Evolutionary conservation across 2,329 filamentous ascomycete genomes (phyloP).

Genomic region (Fusarium sororula): DNA sequence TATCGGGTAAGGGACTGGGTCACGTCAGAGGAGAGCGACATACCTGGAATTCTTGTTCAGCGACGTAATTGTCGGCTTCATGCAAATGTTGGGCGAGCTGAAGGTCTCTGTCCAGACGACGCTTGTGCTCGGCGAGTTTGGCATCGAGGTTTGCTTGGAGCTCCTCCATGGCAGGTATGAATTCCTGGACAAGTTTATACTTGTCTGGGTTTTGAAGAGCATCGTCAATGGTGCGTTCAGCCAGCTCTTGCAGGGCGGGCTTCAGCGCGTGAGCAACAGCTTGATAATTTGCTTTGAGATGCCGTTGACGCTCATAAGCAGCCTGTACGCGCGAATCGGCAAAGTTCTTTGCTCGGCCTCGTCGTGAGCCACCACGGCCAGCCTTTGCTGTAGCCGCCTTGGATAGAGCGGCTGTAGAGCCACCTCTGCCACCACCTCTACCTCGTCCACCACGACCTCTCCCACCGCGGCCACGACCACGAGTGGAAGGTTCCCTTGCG

Average conservation of each 20-base stretch:
- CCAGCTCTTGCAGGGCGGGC: conserved; percentile 71
- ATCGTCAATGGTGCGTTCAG: conserved; percentile 66
- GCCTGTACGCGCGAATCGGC: conserved; percentile 64
- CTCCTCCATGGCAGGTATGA: conserved; percentile 59
- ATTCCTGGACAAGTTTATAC: conserved; percentile 64
- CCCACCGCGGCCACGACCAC: conserved; percentile 49
- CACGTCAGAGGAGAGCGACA: conserved; percentile 26
- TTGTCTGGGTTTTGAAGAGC: conserved; percentile 63
- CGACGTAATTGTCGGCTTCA: conserved; percentile 46
- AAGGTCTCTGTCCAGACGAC: conserved; percentile 48
- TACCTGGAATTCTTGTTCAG: conserved; percentile 52
- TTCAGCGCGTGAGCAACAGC: conserved; percentile 70
- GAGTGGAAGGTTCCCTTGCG: conserved; percentile 48
- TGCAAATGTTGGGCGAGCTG: conserved; percentile 52
- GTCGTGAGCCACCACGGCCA: conserved; percentile 51
- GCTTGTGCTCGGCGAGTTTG: conserved; percentile 45
- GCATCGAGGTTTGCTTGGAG: conserved; percentile 52
- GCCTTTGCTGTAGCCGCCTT: conserved; percentile 50
- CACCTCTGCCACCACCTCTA: conserved; percentile 44
- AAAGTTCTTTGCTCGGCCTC: conserved; percentile 66
- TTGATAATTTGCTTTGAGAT: conserved; percentile 73
- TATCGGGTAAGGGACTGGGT: conserved; percentile 30
- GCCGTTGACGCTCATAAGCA: conserved; percentile 70
- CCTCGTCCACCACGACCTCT: conserved; percentile 46
- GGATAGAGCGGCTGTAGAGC: conserved; percentile 45